These are phyloP conservation scores for Cutaneotrichosporon daszewskae DNA, from an alignment of 1,284 basidiomycete genomes.

Conservation along the genomic window DNA sequence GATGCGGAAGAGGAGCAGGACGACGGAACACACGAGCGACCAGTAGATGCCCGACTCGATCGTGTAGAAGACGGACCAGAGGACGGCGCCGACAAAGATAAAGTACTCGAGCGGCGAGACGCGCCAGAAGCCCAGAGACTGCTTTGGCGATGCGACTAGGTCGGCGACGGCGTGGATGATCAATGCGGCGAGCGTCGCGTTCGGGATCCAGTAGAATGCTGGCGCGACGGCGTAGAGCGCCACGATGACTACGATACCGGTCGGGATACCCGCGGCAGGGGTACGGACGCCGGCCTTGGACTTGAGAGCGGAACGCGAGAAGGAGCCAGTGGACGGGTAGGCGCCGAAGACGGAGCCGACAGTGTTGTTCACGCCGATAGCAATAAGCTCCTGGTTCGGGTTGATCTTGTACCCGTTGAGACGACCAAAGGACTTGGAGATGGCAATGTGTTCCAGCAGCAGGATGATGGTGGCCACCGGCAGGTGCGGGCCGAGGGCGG, in stretches of 20 bases:
- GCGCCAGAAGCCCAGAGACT: conserved; percentile 90
- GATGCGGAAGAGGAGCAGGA: conserved; percentile 78
- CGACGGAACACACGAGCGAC: conserved; percentile 73
- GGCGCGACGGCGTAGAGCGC: conserved; percentile 88
- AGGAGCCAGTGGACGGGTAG: conserved; percentile 95
- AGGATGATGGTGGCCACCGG: conserved; percentile 93
- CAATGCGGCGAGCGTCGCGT: conserved; percentile 70
- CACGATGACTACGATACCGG: conserved; percentile 82
- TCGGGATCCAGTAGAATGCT: conserved; percentile 66
- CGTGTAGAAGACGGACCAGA: conserved; percentile 78
- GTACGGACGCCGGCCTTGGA: conserved; percentile 95
- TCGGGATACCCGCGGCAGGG: conserved; percentile 81
- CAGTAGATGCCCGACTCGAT: conserved; percentile 96
- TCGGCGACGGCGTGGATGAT: conserved; percentile 95
- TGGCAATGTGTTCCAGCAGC: conserved; percentile 93
- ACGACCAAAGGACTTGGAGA: conserved; percentile 91
- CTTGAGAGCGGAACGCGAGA: conserved; percentile 93
- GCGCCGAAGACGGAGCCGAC: conserved; percentile 80
- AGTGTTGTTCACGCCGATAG: conserved; percentile 75
- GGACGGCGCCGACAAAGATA: conserved; percentile 76
- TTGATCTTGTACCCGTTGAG: conserved; percentile 97
- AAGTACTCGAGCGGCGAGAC: conserved; percentile 88
- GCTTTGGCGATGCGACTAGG: conserved; percentile 77
- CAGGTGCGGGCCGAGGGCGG: conserved; percentile 67
- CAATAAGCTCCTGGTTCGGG: conserved; percentile 94